phyloP scores from a whole-genome alignment of 768 basidiomycete genomes.

The Lactarius psammicola region DNA sequence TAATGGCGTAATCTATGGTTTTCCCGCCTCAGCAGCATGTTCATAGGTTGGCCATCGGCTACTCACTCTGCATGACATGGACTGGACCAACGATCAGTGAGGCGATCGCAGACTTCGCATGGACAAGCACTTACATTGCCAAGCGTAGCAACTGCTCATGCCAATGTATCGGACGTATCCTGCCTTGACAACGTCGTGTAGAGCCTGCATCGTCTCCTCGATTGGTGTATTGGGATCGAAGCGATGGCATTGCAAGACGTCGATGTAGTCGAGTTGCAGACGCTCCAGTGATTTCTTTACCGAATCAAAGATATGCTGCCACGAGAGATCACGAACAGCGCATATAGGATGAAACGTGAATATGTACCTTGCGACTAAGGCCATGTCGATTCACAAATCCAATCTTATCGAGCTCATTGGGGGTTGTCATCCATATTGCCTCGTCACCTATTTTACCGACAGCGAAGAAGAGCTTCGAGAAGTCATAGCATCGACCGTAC shows the following conservation, averaged over 20 bases:
- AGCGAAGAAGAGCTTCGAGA: conserved; percentile 1
- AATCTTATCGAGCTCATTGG: conserved; percentile 27
- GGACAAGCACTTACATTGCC: conserved; percentile 31
- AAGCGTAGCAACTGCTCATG: conserved; percentile 35
- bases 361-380: conserved; percentile 38
- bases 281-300: conserved; percentile 61
- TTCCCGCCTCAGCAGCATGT: conserved; percentile 18
- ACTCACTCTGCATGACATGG: conserved; percentile 27
- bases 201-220: conserved; percentile 36
- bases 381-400: conserved; percentile 42
- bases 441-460: conserved; percentile 5
- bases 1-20: conserved; percentile 27
- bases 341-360: not conserved
- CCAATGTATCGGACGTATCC: conserved; percentile 41
- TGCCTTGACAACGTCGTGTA: conserved; percentile 42
- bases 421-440: not conserved
- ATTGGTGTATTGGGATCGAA: conserved; percentile 39
- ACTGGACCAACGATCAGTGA: conserved; percentile 14
- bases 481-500: not conserved
- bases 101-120: not conserved
- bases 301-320: conserved; percentile 68
- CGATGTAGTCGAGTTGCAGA: conserved; percentile 73
- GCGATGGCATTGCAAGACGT: conserved; percentile 59
- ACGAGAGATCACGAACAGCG: conserved; percentile 1
- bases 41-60: conserved; percentile 4